Base-by-base conservation (phyloP, 1,284 basidiomycete species). In the Phellinidium pouzarii region DNA sequence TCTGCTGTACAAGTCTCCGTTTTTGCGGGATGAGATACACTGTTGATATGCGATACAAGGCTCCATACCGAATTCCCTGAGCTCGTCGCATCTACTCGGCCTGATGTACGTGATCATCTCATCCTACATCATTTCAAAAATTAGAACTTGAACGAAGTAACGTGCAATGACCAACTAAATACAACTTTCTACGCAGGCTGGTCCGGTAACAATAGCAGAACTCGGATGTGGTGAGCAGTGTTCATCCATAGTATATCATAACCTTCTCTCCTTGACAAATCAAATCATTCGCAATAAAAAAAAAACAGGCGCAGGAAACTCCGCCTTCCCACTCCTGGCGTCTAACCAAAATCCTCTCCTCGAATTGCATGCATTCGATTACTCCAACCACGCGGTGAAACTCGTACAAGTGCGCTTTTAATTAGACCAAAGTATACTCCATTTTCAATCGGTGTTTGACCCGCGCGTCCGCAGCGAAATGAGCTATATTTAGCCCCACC, bases 1-100 rank as follows among this genome's bases (percentile, higher is more conserved):
- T 14, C 31, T 34, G 31, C 6, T 7, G 7, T n/a, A n/a, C n/a
- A n/a, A n/a, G n/a, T n/a, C n/a, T 7, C 31, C 6, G 31, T 14
- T 34, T 34, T 34, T 14, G 9, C 12, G 5, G 9, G 31, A 8
- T 14, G 3, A 14, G 31, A 34, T 8, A 34, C 6, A 8, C 9
- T 34, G 9, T 23, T 44, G 17, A 44, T 11, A 44, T 23, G 25
- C 6, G 14, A 20, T 9, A 17, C 9, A 44, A 87, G 85, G 93
- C 73, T 96, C n/a, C 82, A 88, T 59, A 82, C 91, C 34, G 94
- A 97, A 67, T 97, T 96, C 62, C 89, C 88, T 0, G 91, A 94
- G 63, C 75, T 96, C 17, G 73, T 87, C 20, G 74, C 75, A 19
- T 84, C 85, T 8, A 78, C 86, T 9, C 74, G 84, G 60, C 68